Percentiles rank a stretch among this genome's conserved stretches.
Evolutionary conservation across 495 filamentous ascomycete genomes (phyloP).

Genomic region (Amorphotheca resinae): DNA sequence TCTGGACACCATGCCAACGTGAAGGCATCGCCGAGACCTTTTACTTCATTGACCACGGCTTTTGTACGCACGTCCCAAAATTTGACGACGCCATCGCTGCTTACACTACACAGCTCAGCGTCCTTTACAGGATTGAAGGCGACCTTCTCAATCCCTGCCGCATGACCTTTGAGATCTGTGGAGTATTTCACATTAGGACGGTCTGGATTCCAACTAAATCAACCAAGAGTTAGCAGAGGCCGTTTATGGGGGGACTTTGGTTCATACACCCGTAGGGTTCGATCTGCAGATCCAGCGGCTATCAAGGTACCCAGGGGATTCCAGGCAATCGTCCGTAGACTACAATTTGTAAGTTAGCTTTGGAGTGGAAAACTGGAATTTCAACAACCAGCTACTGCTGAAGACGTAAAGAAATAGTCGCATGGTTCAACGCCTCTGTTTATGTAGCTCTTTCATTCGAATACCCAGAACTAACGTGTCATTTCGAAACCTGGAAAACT

Average conservation of each 20-base stretch:
- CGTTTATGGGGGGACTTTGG: not conserved
- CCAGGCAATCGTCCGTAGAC: constrained; percentile 51
- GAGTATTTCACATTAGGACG: constrained; percentile 66
- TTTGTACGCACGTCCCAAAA: constrained; percentile 91
- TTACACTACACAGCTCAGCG: constrained; percentile 76
- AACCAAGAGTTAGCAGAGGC: constrained; percentile 21
- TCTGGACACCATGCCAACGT: constrained; percentile 82
- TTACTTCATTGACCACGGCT: constrained; percentile 62
- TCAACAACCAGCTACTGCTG: too few relatives aligned
- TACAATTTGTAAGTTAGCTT: too few relatives aligned
- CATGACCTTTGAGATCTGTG: constrained; percentile 76
- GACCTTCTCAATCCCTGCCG: constrained; percentile 67
- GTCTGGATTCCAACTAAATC: constrained; percentile 67
- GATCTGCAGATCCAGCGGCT: constrained; percentile 73
- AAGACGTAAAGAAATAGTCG: too few relatives aligned
- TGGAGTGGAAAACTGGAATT: too few relatives aligned
- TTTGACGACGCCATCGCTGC: constrained; percentile 70
- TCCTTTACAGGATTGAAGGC: constrained; percentile 84
- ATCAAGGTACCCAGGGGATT: constrained; percentile 76
- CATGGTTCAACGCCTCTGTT: too few relatives aligned
- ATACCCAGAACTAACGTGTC: too few relatives aligned
- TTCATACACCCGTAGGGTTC: constrained; percentile 57
- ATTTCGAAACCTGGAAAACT: too few relatives aligned
- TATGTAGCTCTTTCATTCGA: too few relatives aligned
- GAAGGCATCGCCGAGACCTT: constrained; percentile 72